These are phyloP conservation scores for Acaromyces ingoldii DNA, from an alignment of 1,284 basidiomycete species.

Conservation along the genomic window DNA sequence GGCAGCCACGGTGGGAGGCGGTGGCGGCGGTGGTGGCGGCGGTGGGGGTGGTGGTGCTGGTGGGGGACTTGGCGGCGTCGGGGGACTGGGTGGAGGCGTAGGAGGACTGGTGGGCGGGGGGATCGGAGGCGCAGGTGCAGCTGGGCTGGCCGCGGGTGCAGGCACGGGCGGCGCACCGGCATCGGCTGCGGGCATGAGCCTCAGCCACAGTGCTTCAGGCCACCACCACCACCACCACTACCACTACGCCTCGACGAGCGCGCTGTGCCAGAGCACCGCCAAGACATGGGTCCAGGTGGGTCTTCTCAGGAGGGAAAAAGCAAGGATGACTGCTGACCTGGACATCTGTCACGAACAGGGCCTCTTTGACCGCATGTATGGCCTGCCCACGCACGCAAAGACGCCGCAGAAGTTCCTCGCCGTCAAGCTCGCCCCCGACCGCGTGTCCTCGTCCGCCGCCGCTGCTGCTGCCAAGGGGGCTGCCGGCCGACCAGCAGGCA, in stretches of 20 bases:
- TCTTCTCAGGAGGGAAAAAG: neutral
- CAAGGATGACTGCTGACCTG: neutral
- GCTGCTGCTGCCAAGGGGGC: neutral
- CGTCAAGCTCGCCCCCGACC: slow-evolving; percentile 16
- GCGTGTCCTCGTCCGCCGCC: no score
- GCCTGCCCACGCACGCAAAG: slow-evolving; percentile 13
- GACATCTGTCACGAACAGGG: neutral
- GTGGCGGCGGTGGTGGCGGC: no score
- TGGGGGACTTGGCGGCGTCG: no score
- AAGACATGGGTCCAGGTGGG: slow-evolving; percentile 22
- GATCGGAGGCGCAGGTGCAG: no score
- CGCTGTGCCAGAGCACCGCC: slow-evolving; percentile 19
- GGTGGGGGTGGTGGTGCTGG: no score
- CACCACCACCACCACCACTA: no score
- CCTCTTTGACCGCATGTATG: slow-evolving; percentile 35
- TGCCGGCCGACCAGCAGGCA: neutral
- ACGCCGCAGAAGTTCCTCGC: slow-evolving; percentile 18
- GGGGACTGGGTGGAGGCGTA: no score
- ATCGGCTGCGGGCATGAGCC: neutral
- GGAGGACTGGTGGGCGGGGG: no score
- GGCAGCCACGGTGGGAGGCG: no score
- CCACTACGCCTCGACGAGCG: no score
- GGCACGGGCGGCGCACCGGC: neutral
- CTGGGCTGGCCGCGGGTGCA: no score
- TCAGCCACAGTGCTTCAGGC: slow-evolving; percentile 8